Base-by-base conservation (phyloP, 1,284 basidiomycete species). In the Pseudomicrostroma phylloplanum region DNA sequence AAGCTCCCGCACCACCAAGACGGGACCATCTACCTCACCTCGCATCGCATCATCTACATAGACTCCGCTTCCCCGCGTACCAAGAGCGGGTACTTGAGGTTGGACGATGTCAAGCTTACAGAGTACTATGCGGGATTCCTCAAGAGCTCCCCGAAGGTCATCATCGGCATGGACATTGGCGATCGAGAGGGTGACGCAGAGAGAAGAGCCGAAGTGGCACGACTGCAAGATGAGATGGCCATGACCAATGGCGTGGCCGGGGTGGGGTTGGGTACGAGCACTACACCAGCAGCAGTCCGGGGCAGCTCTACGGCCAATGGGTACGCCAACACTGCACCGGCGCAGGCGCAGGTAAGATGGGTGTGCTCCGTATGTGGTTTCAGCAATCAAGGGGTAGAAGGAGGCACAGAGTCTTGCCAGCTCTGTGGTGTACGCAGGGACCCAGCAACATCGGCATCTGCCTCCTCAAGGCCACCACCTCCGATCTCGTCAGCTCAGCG, bases 111-210 rank as follows among this genome's bases (percentile, higher is more conserved):
- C 58, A 81, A 82, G 1, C 88, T 89, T 72, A 94, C 91, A 2
- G 91, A 96, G 70, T 86, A 90, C 80, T 97, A 96, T 77, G 87
- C 88, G 1, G 93, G 94, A 2, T 87, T 98, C 65, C 89, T 97
- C 82, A 89, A 86, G 61, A 92, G 90, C 23, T 91, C 89, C 0
- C 77, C 94, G 3, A 98, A 98, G 81, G 85, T 96, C 65, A 93
- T 92, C 0, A 81, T 96, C n/a, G 57, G 62, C 17, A 61, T 73
- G n/a, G 63, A 65, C 40, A 61, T 60, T 56, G 67, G 64, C 60
- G 68, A 61, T 60, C 54, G 58, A 58, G 19, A 46, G 51, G n/a
- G 13, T 53, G n/a, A 39, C 8, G 56, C 53, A 23, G 43, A 8
- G 21, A 55, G 54, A 19, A 17, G 51, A 6, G 51, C 51, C 2